phyloP scores from a whole-genome alignment of 805 yeast genomes.

The Ogataea ramenticola region DNA sequence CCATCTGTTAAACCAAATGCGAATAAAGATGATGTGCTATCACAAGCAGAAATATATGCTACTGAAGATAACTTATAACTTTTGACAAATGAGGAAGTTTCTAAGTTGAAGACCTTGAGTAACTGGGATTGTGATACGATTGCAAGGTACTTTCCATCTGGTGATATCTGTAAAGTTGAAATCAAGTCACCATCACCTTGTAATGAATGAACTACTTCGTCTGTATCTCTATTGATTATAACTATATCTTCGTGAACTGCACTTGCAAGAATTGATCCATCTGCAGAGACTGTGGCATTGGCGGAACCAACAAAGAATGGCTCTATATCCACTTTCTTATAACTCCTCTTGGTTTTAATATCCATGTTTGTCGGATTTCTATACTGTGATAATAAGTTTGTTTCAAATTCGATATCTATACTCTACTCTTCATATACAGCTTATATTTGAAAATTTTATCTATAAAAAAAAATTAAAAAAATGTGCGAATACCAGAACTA shows the following conservation, averaged over 20 bases:
- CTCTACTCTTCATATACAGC: background rate
- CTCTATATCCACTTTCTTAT: constrained; percentile 41
- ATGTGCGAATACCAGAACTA: background rate
- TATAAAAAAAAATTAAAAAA: background rate
- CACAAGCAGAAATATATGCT: constrained; percentile 69
- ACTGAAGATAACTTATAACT: constrained; percentile 67
- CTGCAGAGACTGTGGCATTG: constrained; percentile 57
- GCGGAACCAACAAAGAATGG: constrained; percentile 90
- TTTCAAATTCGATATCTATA: too few species aligned
- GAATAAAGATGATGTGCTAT: constrained; percentile 73
- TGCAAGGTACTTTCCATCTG: constrained; percentile 65
- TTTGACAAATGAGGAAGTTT: constrained; percentile 34
- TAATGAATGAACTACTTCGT: constrained; percentile 49
- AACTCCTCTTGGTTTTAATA: constrained; percentile 19
- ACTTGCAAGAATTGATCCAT: constrained; percentile 64
- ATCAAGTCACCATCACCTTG: constrained; percentile 82
- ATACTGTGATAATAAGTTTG: too few species aligned
- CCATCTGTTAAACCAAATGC: constrained; percentile 98
- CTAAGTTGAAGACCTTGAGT: constrained; percentile 56
- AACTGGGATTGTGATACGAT: constrained; percentile 80
- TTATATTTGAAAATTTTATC: too few species aligned
- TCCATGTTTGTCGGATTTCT: constrained; percentile 1
- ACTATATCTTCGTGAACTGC: constrained; percentile 73
- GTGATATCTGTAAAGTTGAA: constrained; percentile 68
- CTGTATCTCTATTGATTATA: constrained; percentile 55